Conservation (phyloP, 805 yeast genomes). For the Jamesozyma piceae region DNA sequence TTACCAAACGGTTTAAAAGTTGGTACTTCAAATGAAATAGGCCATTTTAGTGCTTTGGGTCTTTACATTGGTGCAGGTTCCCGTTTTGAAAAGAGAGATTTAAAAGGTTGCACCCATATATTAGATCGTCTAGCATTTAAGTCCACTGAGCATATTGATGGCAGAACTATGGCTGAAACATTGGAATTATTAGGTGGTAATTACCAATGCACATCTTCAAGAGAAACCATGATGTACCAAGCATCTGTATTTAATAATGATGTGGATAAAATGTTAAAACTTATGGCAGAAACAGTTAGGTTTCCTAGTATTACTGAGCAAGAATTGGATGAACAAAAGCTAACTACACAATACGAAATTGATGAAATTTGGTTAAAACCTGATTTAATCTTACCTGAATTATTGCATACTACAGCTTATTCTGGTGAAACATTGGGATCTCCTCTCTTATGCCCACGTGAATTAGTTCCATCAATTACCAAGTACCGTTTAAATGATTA, state of each 20-base stretch:
- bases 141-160: constrained; percentile 50
- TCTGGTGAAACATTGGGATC: constrained; percentile 65
- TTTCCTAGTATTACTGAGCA: constrained; percentile 57
- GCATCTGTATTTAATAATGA: constrained; percentile 88
- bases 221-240: constrained; percentile 89
- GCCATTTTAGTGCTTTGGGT: constrained; percentile 87
- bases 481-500: constrained; percentile 48
- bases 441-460: constrained; percentile 75
- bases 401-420: constrained; percentile 81
- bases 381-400: constrained; percentile 78
- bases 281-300: constrained; percentile 69
- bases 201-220: constrained; percentile 82
- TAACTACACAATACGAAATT: constrained; percentile 71
- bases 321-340: constrained; percentile 66
- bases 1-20: constrained; percentile 72
- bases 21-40: constrained; percentile 77
- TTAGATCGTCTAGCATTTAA: constrained; percentile 80
- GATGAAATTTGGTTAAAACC: constrained; percentile 75
- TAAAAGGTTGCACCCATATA: constrained; percentile 74
- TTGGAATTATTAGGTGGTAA: constrained; percentile 84
- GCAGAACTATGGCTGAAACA: constrained; percentile 62
- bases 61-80: constrained; percentile 87
- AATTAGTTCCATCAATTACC: constrained; percentile 47
- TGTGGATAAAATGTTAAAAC: constrained; percentile 64
- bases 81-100: constrained; percentile 53